Conservation (phyloP, 1,284 basidiomycete species). For the Fomitopsis betulina region DNA sequence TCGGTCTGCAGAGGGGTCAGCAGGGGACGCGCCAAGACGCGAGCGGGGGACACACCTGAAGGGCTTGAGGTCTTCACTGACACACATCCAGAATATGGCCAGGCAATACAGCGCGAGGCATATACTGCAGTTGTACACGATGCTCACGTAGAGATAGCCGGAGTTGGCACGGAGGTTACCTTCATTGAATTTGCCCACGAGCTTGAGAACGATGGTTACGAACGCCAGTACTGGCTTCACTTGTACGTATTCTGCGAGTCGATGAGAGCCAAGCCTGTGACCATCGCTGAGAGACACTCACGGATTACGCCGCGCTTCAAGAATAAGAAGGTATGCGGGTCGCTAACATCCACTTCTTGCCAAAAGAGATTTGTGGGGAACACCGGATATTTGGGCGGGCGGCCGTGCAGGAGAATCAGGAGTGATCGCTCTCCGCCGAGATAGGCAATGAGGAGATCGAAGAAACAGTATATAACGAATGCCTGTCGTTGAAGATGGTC, state of each 20-base stretch:
- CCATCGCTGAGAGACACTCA: constrained; percentile 37
- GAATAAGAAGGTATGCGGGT: constrained; percentile 91
- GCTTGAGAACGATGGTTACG: constrained; percentile 84
- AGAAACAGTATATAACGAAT: constrained; percentile 95
- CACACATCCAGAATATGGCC: constrained; percentile 93
- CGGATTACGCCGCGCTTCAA: constrained; percentile 94
- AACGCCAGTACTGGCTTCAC: constrained; percentile 90
- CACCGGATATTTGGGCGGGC: constrained; percentile 81
- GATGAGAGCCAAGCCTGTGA: not conserved
- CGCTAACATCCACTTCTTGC: constrained; percentile 82
- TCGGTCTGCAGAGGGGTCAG: constrained; percentile 41
- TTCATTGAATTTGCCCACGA: constrained; percentile 85
- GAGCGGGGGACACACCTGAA: constrained; percentile 58
- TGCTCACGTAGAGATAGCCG: constrained; percentile 89
- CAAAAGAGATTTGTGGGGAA: constrained; percentile 82
- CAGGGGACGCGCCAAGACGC: constrained; percentile 1
- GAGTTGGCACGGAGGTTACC: constrained; percentile 81
- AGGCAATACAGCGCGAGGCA: constrained; percentile 81
- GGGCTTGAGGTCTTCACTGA: constrained; percentile 81
- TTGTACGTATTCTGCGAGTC: constrained; percentile 86
- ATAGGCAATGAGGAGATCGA: constrained; percentile 78
- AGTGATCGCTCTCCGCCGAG: constrained; percentile 92
- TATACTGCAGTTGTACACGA: constrained; percentile 77
- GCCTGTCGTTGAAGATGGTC: constrained; percentile 47
- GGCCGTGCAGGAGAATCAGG: constrained; percentile 86